phyloP scores from a whole-genome alignment of 139 green algal species.

The Chlamydomonas sp. region DNA sequence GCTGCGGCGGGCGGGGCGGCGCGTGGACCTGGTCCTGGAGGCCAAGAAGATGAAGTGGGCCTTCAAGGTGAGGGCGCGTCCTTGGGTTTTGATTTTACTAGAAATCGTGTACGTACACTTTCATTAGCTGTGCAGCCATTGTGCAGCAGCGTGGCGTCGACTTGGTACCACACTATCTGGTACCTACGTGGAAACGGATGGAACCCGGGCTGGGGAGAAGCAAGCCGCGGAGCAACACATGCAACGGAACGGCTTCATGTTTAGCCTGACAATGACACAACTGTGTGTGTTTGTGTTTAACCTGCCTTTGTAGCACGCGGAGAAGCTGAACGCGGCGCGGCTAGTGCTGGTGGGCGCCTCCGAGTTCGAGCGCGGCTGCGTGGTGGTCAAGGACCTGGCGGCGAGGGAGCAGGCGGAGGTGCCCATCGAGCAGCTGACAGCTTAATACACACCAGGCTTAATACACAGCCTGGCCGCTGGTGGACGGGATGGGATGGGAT shows the following conservation, averaged over 20 bases:
- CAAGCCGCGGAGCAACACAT: too few species aligned
- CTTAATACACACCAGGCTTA: background rate
- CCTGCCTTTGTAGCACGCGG: constrained; percentile 62
- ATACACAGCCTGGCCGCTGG: too few species aligned
- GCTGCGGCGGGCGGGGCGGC: constrained; percentile 74
- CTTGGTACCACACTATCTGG: too few species aligned
- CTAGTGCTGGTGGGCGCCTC: constrained; percentile 85
- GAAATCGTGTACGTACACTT: too few species aligned
- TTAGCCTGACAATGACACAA: background rate
- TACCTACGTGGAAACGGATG: too few species aligned
- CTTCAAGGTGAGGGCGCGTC: constrained; percentile 72
- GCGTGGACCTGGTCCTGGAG: constrained; percentile 95
- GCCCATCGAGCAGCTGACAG: constrained; percentile 65
- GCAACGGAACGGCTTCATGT: too few species aligned
- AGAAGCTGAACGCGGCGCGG: constrained; percentile 68
- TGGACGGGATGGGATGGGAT: too few species aligned
- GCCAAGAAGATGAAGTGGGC: constrained; percentile 92
- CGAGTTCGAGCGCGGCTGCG: constrained; percentile 83
- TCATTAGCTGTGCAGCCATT: too few species aligned
- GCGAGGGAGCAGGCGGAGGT: constrained; percentile 84
- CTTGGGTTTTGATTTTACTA: background rate
- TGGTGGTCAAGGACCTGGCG: constrained; percentile 88
- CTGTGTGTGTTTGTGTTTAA: background rate
- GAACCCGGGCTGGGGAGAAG: too few species aligned
- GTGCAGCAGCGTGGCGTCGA: too few species aligned